Evolutionary conservation across 495 filamentous ascomycete species (phyloP).

Genomic region (Hypoxylon cercidicola): DNA sequence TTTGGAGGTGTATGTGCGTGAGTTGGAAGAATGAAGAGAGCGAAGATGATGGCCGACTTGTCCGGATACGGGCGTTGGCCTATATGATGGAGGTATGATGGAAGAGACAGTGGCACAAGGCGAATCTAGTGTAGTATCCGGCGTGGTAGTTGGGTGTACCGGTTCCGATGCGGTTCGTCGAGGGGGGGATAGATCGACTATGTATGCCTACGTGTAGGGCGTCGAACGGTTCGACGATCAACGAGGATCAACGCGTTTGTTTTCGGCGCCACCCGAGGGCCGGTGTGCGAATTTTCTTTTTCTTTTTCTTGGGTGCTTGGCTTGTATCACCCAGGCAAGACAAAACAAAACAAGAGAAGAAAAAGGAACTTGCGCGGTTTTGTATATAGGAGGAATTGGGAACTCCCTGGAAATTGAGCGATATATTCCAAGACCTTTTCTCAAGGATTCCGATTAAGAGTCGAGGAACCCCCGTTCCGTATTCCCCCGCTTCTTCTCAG

Average conservation of each 20-base stretch:
- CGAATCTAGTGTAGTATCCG: background rate
- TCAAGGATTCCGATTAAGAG: constrained; percentile 25
- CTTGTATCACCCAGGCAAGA: background rate
- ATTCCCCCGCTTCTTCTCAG: constrained; percentile 13
- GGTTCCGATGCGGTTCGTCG: background rate
- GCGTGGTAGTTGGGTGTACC: background rate
- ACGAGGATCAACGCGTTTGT: constrained; percentile 25
- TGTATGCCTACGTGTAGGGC: constrained; percentile 40
- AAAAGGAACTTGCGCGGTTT: constrained; percentile 23
- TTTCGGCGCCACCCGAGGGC: constrained; percentile 11
- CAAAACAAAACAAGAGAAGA: too few relatives aligned
- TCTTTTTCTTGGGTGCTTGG: background rate
- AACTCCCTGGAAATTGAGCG: constrained; percentile 36
- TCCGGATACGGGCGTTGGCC: too few relatives aligned
- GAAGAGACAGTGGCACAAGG: too few relatives aligned
- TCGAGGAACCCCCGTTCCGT: constrained; percentile 6
- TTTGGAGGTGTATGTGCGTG: background rate
- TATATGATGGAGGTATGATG: too few relatives aligned
- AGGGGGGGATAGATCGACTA: constrained; percentile 25
- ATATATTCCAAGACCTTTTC: constrained; percentile 27
- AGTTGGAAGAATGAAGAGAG: background rate
- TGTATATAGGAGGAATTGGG: constrained; percentile 13
- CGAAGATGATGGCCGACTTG: too few relatives aligned
- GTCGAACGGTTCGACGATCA: constrained; percentile 29
- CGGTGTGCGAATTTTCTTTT: background rate